phyloP scores from a whole-genome alignment of 2,329 filamentous ascomycete species.

The Leptographium radiaticola region DNA sequence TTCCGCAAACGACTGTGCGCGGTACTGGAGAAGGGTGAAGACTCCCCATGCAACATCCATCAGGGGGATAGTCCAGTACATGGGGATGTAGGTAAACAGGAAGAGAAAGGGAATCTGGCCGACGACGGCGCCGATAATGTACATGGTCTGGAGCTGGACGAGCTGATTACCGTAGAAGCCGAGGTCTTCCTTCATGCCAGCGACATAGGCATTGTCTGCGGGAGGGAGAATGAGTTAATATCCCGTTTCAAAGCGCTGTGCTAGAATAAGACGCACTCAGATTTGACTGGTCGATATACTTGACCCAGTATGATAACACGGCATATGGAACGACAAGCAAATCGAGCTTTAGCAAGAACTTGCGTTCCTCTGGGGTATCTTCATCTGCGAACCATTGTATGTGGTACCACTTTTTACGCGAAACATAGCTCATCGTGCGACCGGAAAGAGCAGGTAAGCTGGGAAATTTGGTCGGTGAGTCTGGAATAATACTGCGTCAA shows the following conservation, averaged over 20 bases:
- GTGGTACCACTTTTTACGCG: constrained; percentile 18
- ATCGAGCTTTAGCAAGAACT: constrained; percentile 41
- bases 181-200: constrained; percentile 32
- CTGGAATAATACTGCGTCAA: too few relatives aligned
- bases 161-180: constrained; percentile 26
- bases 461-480: too few relatives aligned
- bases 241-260: background rate
- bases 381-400: constrained; percentile 34
- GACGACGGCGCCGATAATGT: constrained; percentile 20
- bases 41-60: constrained; percentile 19
- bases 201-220: constrained; percentile 29
- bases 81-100: constrained; percentile 24
- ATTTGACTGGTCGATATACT: constrained; percentile 31
- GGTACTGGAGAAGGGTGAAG: constrained; percentile 29
- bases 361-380: constrained; percentile 35
- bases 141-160: constrained; percentile 37
- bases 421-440: too few relatives aligned
- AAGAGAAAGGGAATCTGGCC: constrained; percentile 20
- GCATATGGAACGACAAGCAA: constrained; percentile 42
- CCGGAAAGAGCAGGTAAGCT: too few relatives aligned
- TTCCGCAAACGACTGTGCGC: constrained; percentile 24
- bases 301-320: constrained; percentile 41
- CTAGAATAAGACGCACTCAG: constrained; percentile 21
- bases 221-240: background rate
- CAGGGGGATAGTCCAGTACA: constrained; percentile 11